Percentiles rank a stretch among this genome's conserved stretches.
phyloP scores from a whole-genome alignment of 352 stramenopile species.

The Peronospora destructor region DNA sequence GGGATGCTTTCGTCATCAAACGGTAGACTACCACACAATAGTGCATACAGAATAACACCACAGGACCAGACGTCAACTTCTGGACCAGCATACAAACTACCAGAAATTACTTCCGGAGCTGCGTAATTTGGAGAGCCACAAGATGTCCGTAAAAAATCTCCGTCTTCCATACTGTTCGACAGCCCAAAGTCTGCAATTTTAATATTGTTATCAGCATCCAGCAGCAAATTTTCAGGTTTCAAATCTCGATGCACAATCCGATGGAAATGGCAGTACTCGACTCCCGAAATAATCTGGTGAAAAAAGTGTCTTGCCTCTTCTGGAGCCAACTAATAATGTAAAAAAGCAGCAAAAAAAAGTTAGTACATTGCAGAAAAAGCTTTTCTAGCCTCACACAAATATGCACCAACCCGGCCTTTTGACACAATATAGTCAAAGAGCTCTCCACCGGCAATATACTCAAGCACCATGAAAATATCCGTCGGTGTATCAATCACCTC shows the following conservation, averaged over 20 bases:
- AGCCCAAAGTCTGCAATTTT: constrained; percentile 99
- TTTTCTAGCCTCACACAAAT: constrained; percentile 2
- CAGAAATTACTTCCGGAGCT: constrained; percentile 98
- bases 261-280: constrained; percentile 99
- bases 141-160: constrained; percentile 97
- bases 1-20: constrained; percentile 99
- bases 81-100: constrained; percentile 95
- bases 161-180: constrained; percentile 98
- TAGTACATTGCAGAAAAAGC: not conserved
- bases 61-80: constrained; percentile 99
- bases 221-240: constrained; percentile 96
- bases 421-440: constrained; percentile 99
- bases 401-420: constrained; percentile 57
- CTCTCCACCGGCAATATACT: constrained; percentile 91
- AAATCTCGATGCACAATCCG: constrained; percentile 98
- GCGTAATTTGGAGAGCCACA: constrained; percentile 98
- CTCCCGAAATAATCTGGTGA: constrained; percentile 96
- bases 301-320: constrained; percentile 99
- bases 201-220: constrained; percentile 98
- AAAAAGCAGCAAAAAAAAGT: constrained; percentile 9
- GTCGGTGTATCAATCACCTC: constrained; percentile 99
- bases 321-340: constrained; percentile 71
- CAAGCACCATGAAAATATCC: constrained; percentile 95
- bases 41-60: constrained; percentile 98
- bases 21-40: constrained; percentile 96